Conservation (phyloP, 805 yeast genomes). For the Priceomyces melissophilus region DNA sequence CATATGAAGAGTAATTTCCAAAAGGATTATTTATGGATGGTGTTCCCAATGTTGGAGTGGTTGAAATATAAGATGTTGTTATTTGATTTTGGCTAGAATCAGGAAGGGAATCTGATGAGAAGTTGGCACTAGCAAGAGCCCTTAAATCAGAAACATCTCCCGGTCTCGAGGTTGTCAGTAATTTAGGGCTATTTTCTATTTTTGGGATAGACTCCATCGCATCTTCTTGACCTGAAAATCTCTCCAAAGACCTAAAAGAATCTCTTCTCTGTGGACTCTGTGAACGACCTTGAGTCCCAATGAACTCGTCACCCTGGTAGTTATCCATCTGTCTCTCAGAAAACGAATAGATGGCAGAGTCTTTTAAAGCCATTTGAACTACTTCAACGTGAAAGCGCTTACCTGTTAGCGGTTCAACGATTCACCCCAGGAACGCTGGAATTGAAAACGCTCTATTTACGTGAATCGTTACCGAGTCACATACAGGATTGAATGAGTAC, state of each 20-base stretch:
- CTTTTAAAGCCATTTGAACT: too few relatives aligned
- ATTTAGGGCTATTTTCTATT: not conserved
- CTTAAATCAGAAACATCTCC: constrained; percentile 20
- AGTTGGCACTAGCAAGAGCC: constrained; percentile 36
- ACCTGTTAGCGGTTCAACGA: too few relatives aligned
- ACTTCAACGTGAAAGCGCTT: too few relatives aligned
- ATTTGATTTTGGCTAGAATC: constrained; percentile 5
- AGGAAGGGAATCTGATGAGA: constrained; percentile 33
- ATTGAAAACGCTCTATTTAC: too few relatives aligned
- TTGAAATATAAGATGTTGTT: constrained; percentile 1
- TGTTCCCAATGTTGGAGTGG: constrained; percentile 6
- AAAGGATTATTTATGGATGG: not conserved
- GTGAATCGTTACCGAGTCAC: too few relatives aligned
- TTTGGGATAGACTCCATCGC: not conserved
- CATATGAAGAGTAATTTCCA: constrained; percentile 4
- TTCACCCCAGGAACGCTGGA: too few relatives aligned
- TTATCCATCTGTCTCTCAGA: too few relatives aligned
- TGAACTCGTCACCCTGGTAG: too few relatives aligned
- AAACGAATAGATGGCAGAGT: too few relatives aligned
- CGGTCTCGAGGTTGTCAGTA: not conserved
- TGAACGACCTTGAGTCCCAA: not conserved
- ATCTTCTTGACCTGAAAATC: not conserved
- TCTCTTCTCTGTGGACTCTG: not conserved
- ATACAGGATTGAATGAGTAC: too few relatives aligned
- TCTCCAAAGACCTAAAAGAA: not conserved